Evolutionary conservation across 306 rosid species (phyloP), one percentile per base, ranked within the genome.

Genomic region (Phaseolus lunatus): DNA sequence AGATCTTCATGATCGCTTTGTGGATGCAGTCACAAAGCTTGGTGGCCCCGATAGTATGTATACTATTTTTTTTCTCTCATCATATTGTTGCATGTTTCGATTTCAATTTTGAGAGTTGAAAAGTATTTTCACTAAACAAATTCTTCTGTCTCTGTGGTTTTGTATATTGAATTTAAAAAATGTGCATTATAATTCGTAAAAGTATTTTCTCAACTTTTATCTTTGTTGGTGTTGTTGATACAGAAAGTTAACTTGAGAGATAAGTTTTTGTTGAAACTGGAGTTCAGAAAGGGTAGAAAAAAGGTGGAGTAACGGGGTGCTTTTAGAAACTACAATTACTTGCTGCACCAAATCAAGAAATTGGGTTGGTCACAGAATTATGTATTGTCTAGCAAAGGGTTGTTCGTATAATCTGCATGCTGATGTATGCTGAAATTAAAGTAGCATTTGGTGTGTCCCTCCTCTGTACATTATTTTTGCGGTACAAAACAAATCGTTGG

Each of bases 21-120:
- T 92, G 2, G 97, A 92, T 19, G 97, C 97, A 7, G 99, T 95
- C 80, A 88, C 97, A 45, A 95, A 95, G 80, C 99, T 95, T 71
- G 99, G 99, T 80, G 99, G 97, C 83, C 97, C 99, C 7, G 91
- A 91, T 3, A 92, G 99, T 92, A 85, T 29, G 97, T 81, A 15
- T n/a, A 45, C 7, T 49, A 5, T 29, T 61, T 18, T 27, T 9
- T 58, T 33, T 31, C 5, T 50, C 49, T 58, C 6, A 43, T 63
- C 56, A 11, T 66, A 13, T 54, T 8, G 10, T 7, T 44, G 5
- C 49, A 44, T 14, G 1, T 22, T 54, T 22, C 0, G 12, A 9
- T 53, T 54, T 54, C 5, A 23, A 16, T 11, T 23, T 7, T 0
- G 63, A 54, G 31, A 54, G 7, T 5, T 57, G 8, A 23, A 12